These are phyloP conservation scores for Lachnellula arida DNA, from an alignment of 2,329 filamentous ascomycete species.

Conservation along the genomic window DNA sequence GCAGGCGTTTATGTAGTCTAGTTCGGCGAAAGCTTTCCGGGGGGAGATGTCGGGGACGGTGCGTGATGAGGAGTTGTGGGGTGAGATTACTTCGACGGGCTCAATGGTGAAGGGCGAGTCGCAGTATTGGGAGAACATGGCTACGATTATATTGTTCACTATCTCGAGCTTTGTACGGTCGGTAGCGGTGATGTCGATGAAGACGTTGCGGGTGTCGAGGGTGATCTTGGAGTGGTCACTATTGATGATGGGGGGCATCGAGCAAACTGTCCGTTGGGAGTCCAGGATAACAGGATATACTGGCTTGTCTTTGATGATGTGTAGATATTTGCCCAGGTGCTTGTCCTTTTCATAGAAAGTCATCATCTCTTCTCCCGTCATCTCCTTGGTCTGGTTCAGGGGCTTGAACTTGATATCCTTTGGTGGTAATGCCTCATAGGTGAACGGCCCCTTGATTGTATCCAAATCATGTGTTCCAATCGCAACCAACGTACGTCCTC, in stretches of 20 bases:
- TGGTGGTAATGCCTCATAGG: slow-evolving; percentile 89
- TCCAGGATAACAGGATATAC: slow-evolving; percentile 97
- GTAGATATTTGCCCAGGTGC: slow-evolving; percentile 82
- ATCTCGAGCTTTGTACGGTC: slow-evolving; percentile 96
- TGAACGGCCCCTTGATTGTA: slow-evolving; percentile 89
- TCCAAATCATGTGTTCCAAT: slow-evolving; percentile 97
- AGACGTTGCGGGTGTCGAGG: slow-evolving; percentile 83
- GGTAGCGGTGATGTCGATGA: slow-evolving; percentile 95
- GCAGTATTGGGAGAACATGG: slow-evolving; percentile 96
- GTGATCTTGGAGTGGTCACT: slow-evolving; percentile 95
- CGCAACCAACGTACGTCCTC: slow-evolving; percentile 88
- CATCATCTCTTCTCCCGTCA: slow-evolving; percentile 89
- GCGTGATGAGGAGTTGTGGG: slow-evolving; percentile 81
- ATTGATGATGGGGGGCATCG: slow-evolving; percentile 96
- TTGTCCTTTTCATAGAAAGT: slow-evolving; percentile 92
- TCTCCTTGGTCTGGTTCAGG: slow-evolving; percentile 84
- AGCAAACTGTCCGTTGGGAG: slow-evolving; percentile 79
- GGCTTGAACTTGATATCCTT: slow-evolving; percentile 87
- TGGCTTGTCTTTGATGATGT: slow-evolving; percentile 89
- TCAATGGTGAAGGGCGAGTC: slow-evolving; percentile 87
- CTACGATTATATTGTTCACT: slow-evolving; percentile 89
- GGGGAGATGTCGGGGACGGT: slow-evolving; percentile 77
- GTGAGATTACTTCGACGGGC: slow-evolving; percentile 85
- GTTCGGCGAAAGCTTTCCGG: slow-evolving; percentile 72
- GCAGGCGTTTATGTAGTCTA: slow-evolving; percentile 91